A percentile compares a stretch with the other conserved stretches of the same genome.
phyloP scores from a whole-genome alignment of 2,329 filamentous ascomycete genomes.

The Blumeria graminis region DNA sequence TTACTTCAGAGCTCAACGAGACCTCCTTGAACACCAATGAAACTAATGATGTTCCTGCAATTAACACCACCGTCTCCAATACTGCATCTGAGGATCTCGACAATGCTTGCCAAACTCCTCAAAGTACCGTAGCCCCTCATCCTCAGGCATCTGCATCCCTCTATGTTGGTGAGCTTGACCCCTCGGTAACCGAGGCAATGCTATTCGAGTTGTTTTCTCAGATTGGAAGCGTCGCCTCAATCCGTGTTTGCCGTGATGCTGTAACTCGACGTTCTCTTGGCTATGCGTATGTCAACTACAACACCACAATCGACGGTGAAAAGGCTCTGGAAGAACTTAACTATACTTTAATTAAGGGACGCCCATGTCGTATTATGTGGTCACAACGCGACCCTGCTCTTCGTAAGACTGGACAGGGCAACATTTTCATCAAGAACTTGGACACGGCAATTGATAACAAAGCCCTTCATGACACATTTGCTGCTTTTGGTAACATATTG shows the following conservation, averaged over 20 bases:
- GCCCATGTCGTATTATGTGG: slow-evolving; percentile 99
- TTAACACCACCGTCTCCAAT: slow-evolving; percentile 49
- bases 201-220: slow-evolving; percentile 99
- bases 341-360: slow-evolving; percentile 98
- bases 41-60: slow-evolving; percentile 37
- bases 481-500: slow-evolving; percentile 95
- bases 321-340: slow-evolving; percentile 97
- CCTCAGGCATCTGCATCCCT: slow-evolving; percentile 91
- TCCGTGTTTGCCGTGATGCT: slow-evolving; percentile 97
- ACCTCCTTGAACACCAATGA: slow-evolving; percentile 43
- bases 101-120: slow-evolving; percentile 41
- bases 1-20: slow-evolving; percentile 53
- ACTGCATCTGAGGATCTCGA: slow-evolving; percentile 32
- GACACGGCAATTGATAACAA: slow-evolving; percentile 99
- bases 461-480: slow-evolving; percentile 97
- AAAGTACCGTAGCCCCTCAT: slow-evolving; percentile 44
- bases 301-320: slow-evolving; percentile 87
- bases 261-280: slow-evolving; percentile 96
- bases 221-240: slow-evolving; percentile 95
- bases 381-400: slow-evolving; percentile 97
- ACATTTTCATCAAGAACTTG: slow-evolving; percentile 99
- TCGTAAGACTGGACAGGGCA: slow-evolving; percentile 97
- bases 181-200: slow-evolving; percentile 97
- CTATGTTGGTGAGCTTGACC: slow-evolving; percentile 95
- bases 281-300: slow-evolving; percentile 99